Evolutionary conservation across 1,284 basidiomycete species (phyloP), one percentile per base, ranked within the genome.

Genomic region (Austroboletus rostrupii): DNA sequence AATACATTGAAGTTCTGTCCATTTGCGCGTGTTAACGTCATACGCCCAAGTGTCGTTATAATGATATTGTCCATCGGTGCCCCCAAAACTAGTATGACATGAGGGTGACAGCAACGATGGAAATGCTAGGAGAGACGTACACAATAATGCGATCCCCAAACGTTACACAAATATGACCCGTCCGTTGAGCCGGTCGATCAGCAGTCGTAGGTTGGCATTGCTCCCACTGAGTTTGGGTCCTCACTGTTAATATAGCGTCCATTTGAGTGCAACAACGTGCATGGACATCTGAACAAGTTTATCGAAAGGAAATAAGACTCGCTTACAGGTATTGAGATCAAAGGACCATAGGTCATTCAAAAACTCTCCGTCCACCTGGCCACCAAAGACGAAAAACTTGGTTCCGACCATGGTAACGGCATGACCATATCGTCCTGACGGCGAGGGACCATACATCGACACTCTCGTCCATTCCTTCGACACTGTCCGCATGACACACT

Each of bases 21-120:
- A 99, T 43, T 72, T 80, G 51, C 81, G 80, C 0, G 92, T 89
- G 29, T 77, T 78, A 42, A 94, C 77, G 68, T 97, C 94, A 69
- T 93, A 98, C 23, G 87, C 80, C 97, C 97, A 99, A 6, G 96
- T 99, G 66, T 99, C 97, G 70, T 99, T 99, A 74, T 99, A 99
- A 70, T 99, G 97, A 71, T 92, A 99, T 66, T 91, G 87, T 23
- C 95, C 96, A 62, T 99, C 97, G 6, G 97, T 99, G 47, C 97
- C 97, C 43, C 97, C 97, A 61, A 99, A 99, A 49, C 93, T 93
- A 62, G 47, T 45, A 53, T 53, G 51, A 45, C 41, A 61, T 48
- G 37, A 17, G 38, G 36, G 59, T 41, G 60, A 51, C 43, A 37
- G 50, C 42, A 48, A 28, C 35, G 5, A 46, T 47, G 46, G 52